Percentiles rank a stretch among this genome's conserved stretches.
Evolutionary conservation across 2,329 filamentous ascomycete genomes (phyloP).

Genomic region (Rutstroemia sp.): DNA sequence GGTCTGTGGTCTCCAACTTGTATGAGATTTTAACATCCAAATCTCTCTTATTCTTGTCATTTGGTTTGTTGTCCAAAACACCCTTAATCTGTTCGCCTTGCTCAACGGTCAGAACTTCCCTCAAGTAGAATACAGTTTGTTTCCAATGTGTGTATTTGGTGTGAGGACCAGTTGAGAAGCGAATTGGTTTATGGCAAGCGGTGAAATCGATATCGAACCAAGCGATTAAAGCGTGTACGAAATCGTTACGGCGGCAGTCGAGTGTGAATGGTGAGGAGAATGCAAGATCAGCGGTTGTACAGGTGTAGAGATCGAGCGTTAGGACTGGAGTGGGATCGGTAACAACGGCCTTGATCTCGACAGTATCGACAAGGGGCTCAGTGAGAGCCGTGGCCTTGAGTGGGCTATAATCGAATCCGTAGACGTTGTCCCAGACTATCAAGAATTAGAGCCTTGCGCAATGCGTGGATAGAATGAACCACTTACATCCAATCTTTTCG

Average conservation of each 20-base stretch:
- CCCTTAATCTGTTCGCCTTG: slow-evolving; percentile 74
- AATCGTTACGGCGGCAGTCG: slow-evolving; percentile 76
- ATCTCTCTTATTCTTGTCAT: slow-evolving; percentile 89
- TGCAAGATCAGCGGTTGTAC: slow-evolving; percentile 72
- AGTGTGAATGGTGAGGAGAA: slow-evolving; percentile 77
- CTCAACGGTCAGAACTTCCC: slow-evolving; percentile 87
- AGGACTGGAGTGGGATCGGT: slow-evolving; percentile 83
- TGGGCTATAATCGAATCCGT: slow-evolving; percentile 93
- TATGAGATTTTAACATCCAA: slow-evolving; percentile 87
- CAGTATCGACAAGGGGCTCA: slow-evolving; percentile 94
- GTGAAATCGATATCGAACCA: slow-evolving; percentile 99
- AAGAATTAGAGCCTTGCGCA: background rate
- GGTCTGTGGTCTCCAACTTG: slow-evolving; percentile 69
- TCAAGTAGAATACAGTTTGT: slow-evolving; percentile 97
- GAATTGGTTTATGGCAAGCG: slow-evolving; percentile 95
- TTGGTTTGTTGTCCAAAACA: slow-evolving; percentile 74
- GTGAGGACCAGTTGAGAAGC: slow-evolving; percentile 94
- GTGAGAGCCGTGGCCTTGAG: slow-evolving; percentile 90
- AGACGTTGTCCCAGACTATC: slow-evolving; percentile 97
- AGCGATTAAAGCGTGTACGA: slow-evolving; percentile 89
- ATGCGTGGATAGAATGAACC: background rate
- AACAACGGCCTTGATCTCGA: slow-evolving; percentile 94
- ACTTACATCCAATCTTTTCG: slow-evolving; percentile 97
- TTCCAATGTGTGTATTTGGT: slow-evolving; percentile 99
- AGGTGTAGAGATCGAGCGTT: slow-evolving; percentile 88